Evolutionary conservation across 176 grass and related monocot species (phyloP).

Genomic region (Pontederia crassipes): DNA sequence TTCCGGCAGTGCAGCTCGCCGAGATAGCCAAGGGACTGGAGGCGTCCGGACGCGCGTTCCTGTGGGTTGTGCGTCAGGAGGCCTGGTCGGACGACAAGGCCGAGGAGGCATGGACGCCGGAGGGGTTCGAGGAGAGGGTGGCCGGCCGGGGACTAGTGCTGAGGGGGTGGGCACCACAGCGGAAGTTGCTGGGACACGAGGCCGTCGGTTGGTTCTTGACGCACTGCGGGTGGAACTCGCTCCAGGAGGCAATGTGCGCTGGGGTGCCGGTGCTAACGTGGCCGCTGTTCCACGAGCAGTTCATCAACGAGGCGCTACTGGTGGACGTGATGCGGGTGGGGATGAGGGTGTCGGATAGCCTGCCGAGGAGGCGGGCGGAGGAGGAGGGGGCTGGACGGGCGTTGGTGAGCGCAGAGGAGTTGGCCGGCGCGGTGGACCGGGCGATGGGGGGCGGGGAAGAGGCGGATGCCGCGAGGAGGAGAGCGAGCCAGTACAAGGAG

Average conservation of each 20-base stretch:
- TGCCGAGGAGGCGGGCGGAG: not conserved
- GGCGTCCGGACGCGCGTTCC: constrained; percentile 17
- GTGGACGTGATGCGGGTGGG: constrained; percentile 4
- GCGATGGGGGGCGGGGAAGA: not conserved
- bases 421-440: not conserved
- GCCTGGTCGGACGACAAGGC: not conserved
- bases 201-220: constrained; percentile 62
- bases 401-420: not conserved
- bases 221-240: constrained; percentile 61
- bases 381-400: not conserved
- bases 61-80: constrained; percentile 29
- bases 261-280: constrained; percentile 13
- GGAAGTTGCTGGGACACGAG: constrained; percentile 34
- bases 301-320: constrained; percentile 10
- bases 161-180: constrained; percentile 58
- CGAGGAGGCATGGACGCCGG: constrained; percentile 21
- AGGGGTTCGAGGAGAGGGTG: constrained; percentile 36
- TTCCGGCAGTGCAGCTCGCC: not conserved
- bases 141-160: constrained; percentile 28
- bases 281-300: constrained; percentile 16
- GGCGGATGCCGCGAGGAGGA: constrained; percentile 4
- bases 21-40: constrained; percentile 26
- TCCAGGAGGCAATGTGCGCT: constrained; percentile 36
- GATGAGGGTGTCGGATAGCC: constrained; percentile 4
- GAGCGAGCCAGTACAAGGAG: constrained; percentile 1